Conservation (phyloP, 768 basidiomycete species). For the Lactifluus pinguis region DNA sequence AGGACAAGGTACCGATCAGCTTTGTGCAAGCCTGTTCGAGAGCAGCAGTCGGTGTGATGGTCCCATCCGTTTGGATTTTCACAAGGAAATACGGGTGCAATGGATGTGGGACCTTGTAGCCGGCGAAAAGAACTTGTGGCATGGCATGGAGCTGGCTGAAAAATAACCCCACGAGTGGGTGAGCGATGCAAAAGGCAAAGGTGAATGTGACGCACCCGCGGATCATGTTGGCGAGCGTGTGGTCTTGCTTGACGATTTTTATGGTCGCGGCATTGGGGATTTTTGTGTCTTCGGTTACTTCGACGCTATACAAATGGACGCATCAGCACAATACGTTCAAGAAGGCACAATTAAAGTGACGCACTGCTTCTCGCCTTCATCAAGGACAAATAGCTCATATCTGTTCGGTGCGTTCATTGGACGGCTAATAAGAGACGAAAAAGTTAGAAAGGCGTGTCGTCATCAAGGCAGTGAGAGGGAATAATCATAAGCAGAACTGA, state of each 20-base stretch:
- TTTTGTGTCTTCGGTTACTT: slow-evolving; percentile 91
- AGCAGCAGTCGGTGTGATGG: slow-evolving; percentile 68
- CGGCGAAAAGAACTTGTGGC: slow-evolving; percentile 87
- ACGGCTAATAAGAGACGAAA: background rate
- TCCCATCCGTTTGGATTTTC: slow-evolving; percentile 93
- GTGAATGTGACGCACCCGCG: slow-evolving; percentile 56
- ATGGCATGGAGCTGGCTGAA: slow-evolving; percentile 81
- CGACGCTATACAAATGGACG: slow-evolving; percentile 48
- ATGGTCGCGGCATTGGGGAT: slow-evolving; percentile 96
- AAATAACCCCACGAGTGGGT: background rate
- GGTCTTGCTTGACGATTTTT: slow-evolving; percentile 92
- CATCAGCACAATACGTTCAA: slow-evolving; percentile 9
- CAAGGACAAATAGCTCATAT: slow-evolving; percentile 83
- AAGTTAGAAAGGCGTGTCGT: slow-evolving; percentile 1
- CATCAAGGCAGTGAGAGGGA: background rate
- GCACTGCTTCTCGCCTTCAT: slow-evolving; percentile 91
- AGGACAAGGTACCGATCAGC: slow-evolving; percentile 54
- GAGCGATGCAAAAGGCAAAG: background rate
- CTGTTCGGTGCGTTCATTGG: slow-evolving; percentile 92
- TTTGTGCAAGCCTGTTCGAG: slow-evolving; percentile 78
- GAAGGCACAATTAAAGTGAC: slow-evolving; percentile 28
- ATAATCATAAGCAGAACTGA: slow-evolving; percentile 22
- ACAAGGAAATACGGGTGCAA: slow-evolving; percentile 90
- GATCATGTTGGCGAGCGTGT: slow-evolving; percentile 95
- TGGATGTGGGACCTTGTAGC: slow-evolving; percentile 97